Base-by-base conservation (phyloP, 73 alveolate species). In the Paramecium sexaurelia region DNA sequence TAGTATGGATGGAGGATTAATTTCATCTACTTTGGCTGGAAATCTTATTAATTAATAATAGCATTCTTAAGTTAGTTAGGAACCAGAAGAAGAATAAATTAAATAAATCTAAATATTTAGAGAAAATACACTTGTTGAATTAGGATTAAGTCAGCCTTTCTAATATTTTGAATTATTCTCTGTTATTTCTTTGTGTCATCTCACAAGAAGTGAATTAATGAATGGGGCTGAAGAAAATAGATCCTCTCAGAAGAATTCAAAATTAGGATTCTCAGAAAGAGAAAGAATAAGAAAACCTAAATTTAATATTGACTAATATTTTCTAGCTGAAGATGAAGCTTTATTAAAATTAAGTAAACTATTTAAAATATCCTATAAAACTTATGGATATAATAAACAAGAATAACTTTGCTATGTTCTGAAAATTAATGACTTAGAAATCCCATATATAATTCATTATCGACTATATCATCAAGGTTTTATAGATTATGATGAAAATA, bases 311-410 rank as follows among this genome's bases (percentile, higher is more conserved):
- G 61, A 41, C 9, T 43, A 37, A 39, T 78, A 78, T 32, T 78
- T 78, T 78, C 55, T 78, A 43, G 90, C 75, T 3, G 90, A 78
- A 27, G 90, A 78, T 78, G 90, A 78, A 45, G 90, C 90, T 20
- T 4, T 78, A 40, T 33, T 78, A 19, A 78, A 78, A 45, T 41
- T 78, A 43, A 29, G 61, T n/a, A 78, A 78, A 78, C 10, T 37
- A 43, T 78, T 78, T 78, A 78, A 43, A 24, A 29, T 78, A 24
- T 40, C 43, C 5, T 78, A 41, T 78, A 39, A 39, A 10, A 78
- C 90, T 10, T 78, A 43, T 22, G 90, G 90, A 0, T 41, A 19
- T 22, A 78, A 78, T 78, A 78, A 45, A 26, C 20, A 41, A 45
- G 90, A 78, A 13, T 41, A 41, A 39, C 55, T 78, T 0, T 78